Evolutionary conservation across 225 moss, liverwort and hornwort species (phyloP).

Genomic region (Marchantia polymorpha): DNA sequence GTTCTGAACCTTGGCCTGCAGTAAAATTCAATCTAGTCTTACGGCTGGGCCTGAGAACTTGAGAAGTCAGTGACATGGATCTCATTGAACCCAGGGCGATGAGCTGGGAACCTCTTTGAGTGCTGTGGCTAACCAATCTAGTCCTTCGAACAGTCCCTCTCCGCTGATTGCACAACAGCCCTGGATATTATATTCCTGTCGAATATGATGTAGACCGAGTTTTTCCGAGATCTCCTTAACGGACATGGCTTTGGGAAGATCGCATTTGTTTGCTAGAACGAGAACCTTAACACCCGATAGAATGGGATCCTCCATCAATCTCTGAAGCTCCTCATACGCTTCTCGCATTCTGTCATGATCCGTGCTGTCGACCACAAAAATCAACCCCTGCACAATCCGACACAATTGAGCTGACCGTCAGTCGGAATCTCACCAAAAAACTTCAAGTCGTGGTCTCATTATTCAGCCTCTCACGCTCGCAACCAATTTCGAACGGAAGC

Average conservation of each 20-base stretch:
- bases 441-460: no score
- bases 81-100: conserved; percentile 10
- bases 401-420: not conserved
- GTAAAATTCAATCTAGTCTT: not conserved
- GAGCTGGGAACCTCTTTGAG: conserved; percentile 8
- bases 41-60: no score
- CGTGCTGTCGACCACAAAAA: conserved; percentile 67
- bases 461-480: no score
- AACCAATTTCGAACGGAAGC: no score
- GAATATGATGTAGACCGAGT: conserved; percentile 42
- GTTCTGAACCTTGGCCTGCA: not conserved
- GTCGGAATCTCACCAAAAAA: no score
- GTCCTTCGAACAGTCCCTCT: conserved; percentile 40
- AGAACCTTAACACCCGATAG: conserved; percentile 44
- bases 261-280: conserved; percentile 65
- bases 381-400: conserved; percentile 49
- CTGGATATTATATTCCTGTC: conserved; percentile 51
- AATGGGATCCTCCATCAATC: conserved; percentile 46
- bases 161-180: conserved; percentile 57
- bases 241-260: conserved; percentile 46
- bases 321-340: conserved; percentile 65
- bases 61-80: not conserved
- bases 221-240: conserved; percentile 47
- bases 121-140: conserved; percentile 26
- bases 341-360: conserved; percentile 54